These are phyloP conservation scores for Tirmania nivea DNA, from an alignment of 495 filamentous ascomycete species.

Conservation along the genomic window DNA sequence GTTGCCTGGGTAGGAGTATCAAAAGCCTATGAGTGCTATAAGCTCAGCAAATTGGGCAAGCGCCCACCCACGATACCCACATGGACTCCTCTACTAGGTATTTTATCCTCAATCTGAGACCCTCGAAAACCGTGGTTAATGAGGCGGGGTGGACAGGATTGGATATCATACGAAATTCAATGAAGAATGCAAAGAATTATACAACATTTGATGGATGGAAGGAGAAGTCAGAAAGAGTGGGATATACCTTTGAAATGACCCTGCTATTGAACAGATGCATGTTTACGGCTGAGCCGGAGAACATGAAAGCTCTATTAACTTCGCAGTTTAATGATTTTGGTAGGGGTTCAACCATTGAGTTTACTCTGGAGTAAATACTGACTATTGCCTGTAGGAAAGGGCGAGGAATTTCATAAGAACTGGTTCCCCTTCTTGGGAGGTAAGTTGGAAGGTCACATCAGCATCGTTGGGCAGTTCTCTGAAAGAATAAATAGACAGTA, in stretches of 20 bases:
- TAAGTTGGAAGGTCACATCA: neutral
- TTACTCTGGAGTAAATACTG: neutral
- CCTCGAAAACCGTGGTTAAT: neutral
- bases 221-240: conserved; percentile 24
- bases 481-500: conserved; percentile 28
- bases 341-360: neutral
- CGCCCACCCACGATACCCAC: neutral
- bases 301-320: conserved; percentile 56
- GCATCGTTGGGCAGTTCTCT: neutral
- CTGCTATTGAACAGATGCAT: conserved; percentile 35
- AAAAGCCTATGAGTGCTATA: neutral
- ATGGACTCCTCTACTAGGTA: neutral
- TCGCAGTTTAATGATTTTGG: conserved; percentile 49
- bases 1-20: no score
- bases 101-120: neutral
- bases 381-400: conserved; percentile 49
- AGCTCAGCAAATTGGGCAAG: neutral
- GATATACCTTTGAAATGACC: conserved; percentile 38
- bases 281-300: conserved; percentile 43
- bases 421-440: conserved; percentile 51
- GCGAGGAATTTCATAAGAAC: conserved; percentile 41
- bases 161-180: conserved; percentile 34
- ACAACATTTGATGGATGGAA: conserved; percentile 40
- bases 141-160: conserved; percentile 26
- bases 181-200: conserved; percentile 29